Evolutionary conservation across 1,284 basidiomycete species (phyloP), one percentile per base, ranked within the genome.

Genomic region (Apiotrichum sp.): DNA sequence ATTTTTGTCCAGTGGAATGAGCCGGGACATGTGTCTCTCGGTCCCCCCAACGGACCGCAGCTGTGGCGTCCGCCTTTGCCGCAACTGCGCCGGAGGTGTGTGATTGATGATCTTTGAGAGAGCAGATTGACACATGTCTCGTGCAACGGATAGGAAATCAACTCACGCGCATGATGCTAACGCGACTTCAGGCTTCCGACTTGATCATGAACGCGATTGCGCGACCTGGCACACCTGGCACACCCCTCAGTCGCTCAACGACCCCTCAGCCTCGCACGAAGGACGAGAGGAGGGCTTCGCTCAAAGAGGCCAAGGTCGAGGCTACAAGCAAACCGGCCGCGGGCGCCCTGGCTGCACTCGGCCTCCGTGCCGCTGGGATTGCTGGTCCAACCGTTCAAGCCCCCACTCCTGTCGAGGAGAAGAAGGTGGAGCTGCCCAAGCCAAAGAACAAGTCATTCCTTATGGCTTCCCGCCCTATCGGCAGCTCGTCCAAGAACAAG

Each of bases 331-430:
- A 62, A 47, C 54, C 57, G 8, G 64, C 67, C 1, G 54, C 62
- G 9, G 65, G 67, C 5, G 70, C 72, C 13, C 57, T 74, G 9
- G 72, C 71, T 0, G 68, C 68, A 0, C 61, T 74, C 6, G 72
- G 71, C 10, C 49, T 70, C 9, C 63, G 65, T 36, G 67, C 68
- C 1, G 66, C 67, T 5, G 58, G 61, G 1, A 47, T 66, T 3
- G 71, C 58, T 3, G 64, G 55, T n/a, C 63, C 61, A 9, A 52
- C 55, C 47, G 44, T 53, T 42, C 46, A 38, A 2, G 32, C 52
- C 14, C 34, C 48, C 10, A 46, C 42, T 16, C 51, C 56, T 36
- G 6, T 54, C 32, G 50, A 43, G 8, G 45, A 39, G 9, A 46
- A 32, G 40, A n/a, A 43, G 34, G 31, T 44, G 16, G 29, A 16